Conservation (phyloP, 805 yeast species). For the Metschnikowia drakensbergensis region DNA sequence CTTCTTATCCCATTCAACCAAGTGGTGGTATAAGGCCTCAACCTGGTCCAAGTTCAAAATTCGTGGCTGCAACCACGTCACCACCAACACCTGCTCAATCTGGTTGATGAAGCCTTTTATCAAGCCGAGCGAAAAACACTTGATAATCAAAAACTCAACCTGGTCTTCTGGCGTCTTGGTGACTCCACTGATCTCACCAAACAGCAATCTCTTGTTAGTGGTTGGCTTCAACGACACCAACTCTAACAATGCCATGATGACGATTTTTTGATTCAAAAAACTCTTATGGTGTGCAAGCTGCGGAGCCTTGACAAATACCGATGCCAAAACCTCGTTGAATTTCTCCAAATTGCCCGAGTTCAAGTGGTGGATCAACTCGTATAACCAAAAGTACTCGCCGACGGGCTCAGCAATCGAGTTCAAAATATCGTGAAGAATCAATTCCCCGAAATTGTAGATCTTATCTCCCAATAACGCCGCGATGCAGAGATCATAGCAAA, state of each 20-base stretch:
- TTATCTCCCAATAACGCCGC: constrained; percentile 89
- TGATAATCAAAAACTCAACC: constrained; percentile 89
- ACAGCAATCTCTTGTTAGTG: constrained; percentile 67
- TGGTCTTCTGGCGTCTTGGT: constrained; percentile 68
- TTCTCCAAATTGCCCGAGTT: constrained; percentile 72
- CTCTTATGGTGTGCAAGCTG: constrained; percentile 54
- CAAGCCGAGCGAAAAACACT: constrained; percentile 79
- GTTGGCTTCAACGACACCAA: constrained; percentile 74
- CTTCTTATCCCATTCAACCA: constrained; percentile 72
- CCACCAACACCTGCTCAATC: constrained; percentile 68
- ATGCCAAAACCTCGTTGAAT: constrained; percentile 51
- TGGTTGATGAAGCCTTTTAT: constrained; percentile 91
- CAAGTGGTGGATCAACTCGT: constrained; percentile 62
- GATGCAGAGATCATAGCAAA: constrained; percentile 67
- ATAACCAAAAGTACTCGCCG: constrained; percentile 63
- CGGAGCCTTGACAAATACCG: constrained; percentile 43
- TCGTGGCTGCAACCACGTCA: constrained; percentile 96
- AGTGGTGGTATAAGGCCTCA: constrained; percentile 64
- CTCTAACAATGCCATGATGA: constrained; percentile 88
- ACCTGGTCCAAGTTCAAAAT: constrained; percentile 82
- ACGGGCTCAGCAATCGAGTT: constrained; percentile 40
- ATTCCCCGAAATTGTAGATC: constrained; percentile 93
- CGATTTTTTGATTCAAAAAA: constrained; percentile 83
- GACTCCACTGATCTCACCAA: constrained; percentile 61
- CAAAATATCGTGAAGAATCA: constrained; percentile 84